phyloP scores from a whole-genome alignment of 176 grass and related monocot species.

The Juncus inflexus region DNA sequence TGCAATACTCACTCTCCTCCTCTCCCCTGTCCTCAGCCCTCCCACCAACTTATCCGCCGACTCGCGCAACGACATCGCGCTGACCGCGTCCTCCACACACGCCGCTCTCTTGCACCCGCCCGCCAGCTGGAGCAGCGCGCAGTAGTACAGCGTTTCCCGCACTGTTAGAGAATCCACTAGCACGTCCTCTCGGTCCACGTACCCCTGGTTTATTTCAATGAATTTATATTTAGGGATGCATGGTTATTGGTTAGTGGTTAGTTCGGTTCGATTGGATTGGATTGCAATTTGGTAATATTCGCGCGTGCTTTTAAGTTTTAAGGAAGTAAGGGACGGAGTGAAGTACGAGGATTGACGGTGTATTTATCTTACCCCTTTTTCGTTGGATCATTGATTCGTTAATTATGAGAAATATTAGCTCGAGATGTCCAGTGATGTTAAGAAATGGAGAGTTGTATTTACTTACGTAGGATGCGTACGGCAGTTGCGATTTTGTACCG shows the following conservation, averaged over 20 bases:
- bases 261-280: no score
- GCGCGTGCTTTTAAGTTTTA: no score
- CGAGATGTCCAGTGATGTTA: neutral
- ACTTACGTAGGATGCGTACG: slow-evolving; percentile 91
- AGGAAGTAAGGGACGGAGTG: no score
- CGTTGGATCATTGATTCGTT: no score
- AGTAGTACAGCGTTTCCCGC: slow-evolving; percentile 82
- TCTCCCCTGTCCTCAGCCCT: slow-evolving; percentile 59
- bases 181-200: slow-evolving; percentile 71
- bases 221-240: no score
- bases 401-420: no score
- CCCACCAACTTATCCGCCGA: slow-evolving; percentile 84
- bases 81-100: slow-evolving; percentile 61
- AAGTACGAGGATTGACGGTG: no score
- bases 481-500: slow-evolving; percentile 53
- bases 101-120: slow-evolving; percentile 48
- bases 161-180: slow-evolving; percentile 83
- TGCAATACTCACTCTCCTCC: slow-evolving; percentile 82
- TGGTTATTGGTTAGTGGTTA: no score
- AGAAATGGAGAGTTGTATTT: neutral
- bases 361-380: no score
- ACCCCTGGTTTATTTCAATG: slow-evolving; percentile 45
- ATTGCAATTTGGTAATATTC: no score
- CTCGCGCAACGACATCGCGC: slow-evolving; percentile 72
- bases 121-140: slow-evolving; percentile 70